These are phyloP conservation scores for Mycena rebaudengoi DNA, from an alignment of 768 basidiomycete species.

Conservation along the genomic window DNA sequence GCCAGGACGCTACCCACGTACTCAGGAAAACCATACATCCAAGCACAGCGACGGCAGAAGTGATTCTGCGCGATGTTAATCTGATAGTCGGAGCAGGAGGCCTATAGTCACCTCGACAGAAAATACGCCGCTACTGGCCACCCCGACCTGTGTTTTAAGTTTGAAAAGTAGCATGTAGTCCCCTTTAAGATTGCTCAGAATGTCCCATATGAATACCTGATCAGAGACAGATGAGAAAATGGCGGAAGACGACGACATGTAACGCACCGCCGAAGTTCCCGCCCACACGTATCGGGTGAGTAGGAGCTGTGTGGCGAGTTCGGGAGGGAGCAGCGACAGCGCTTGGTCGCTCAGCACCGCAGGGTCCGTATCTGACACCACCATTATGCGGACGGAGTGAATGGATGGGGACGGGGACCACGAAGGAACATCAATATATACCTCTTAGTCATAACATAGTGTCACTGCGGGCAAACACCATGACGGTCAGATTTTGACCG, in stretches of 20 bases:
- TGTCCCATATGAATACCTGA: constrained; percentile 10
- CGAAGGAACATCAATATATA: neutral
- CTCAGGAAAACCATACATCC: neutral
- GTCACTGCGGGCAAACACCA: too few relatives aligned
- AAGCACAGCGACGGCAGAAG: neutral
- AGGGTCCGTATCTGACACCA: constrained; percentile 4
- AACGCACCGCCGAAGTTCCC: neutral
- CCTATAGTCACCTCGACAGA: neutral
- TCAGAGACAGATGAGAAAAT: neutral
- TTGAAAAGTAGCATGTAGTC: neutral
- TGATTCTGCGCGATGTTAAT: neutral
- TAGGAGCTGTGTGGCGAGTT: neutral
- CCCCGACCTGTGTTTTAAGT: neutral
- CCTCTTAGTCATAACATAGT: neutral
- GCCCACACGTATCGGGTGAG: neutral
- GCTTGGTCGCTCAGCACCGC: constrained; percentile 4
- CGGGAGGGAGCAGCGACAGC: constrained; percentile 9
- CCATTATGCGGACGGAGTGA: neutral
- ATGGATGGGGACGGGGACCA: neutral
- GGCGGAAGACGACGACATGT: neutral
- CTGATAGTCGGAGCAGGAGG: neutral
- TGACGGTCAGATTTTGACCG: too few relatives aligned
- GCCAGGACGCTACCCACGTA: neutral
- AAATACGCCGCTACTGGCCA: neutral
- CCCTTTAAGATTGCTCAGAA: neutral